phyloP scores from a whole-genome alignment of 2,329 filamentous ascomycete species.

The Bimuria novae-zelandiae region DNA sequence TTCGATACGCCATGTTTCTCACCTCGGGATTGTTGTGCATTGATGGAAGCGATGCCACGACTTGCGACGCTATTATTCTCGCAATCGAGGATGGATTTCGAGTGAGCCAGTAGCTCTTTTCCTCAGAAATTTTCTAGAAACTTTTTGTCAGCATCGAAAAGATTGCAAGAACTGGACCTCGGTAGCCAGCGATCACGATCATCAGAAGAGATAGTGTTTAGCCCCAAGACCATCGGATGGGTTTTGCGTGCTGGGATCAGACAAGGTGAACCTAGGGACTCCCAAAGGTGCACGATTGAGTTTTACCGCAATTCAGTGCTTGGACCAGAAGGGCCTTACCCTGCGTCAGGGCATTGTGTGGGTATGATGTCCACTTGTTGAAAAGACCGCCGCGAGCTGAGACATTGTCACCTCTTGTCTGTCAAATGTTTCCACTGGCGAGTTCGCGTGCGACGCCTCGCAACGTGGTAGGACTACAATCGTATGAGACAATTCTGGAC shows the following conservation, averaged over 20 bases:
- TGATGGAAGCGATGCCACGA: too few species aligned
- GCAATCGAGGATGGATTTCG: too few species aligned
- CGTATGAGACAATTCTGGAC: background rate
- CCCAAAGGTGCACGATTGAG: background rate
- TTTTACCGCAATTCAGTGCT: background rate
- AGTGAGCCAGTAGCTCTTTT: too few species aligned
- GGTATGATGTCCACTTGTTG: background rate
- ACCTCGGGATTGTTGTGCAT: too few species aligned
- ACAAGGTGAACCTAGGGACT: background rate
- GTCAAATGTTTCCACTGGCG: slow-evolving; percentile 5
- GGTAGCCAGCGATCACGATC: too few species aligned
- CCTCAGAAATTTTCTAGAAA: too few species aligned
- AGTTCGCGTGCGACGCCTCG: slow-evolving; percentile 9
- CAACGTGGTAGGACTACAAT: slow-evolving; percentile 5
- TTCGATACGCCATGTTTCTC: too few species aligned
- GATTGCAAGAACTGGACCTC: too few species aligned
- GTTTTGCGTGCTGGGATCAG: background rate
- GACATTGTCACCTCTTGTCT: slow-evolving; percentile 15
- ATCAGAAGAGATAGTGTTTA: too few species aligned
- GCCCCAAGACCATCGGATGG: too few species aligned
- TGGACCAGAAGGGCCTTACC: background rate
- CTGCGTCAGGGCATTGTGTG: slow-evolving; percentile 5
- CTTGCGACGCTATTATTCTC: too few species aligned
- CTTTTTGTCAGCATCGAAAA: too few species aligned
- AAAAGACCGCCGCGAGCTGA: slow-evolving; percentile 22